These are phyloP conservation scores for Fusarium brachygibbosum DNA, from an alignment of 2,329 filamentous ascomycete species.

Conservation along the genomic window DNA sequence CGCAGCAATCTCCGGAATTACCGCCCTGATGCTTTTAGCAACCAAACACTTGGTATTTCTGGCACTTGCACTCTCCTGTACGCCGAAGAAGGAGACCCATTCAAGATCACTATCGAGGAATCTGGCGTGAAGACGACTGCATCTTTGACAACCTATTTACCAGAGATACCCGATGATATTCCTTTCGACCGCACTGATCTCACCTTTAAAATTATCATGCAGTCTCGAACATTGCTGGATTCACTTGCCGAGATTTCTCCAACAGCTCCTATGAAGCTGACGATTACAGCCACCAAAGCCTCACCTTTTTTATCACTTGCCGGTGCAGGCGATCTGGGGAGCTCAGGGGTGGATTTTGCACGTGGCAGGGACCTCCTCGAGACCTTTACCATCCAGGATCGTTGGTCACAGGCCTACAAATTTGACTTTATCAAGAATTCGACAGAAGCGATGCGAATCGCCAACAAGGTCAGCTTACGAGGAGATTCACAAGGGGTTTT, in stretches of 20 bases:
- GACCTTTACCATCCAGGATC: conserved; percentile 74
- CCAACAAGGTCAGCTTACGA: conserved; percentile 91
- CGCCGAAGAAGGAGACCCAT: conserved; percentile 77
- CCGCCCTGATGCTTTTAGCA: conserved; percentile 81
- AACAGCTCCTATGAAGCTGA: conserved; percentile 79
- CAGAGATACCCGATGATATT: conserved; percentile 81
- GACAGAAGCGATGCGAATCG: conserved; percentile 90
- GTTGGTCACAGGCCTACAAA: conserved; percentile 81
- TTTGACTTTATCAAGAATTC: conserved; percentile 90
- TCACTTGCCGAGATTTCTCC: conserved; percentile 77
- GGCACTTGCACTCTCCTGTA: conserved; percentile 91
- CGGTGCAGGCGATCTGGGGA: conserved; percentile 68
- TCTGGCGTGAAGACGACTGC: conserved; percentile 89
- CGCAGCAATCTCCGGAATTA: conserved; percentile 73
- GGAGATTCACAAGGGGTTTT: conserved; percentile 91
- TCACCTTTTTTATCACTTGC: conserved; percentile 82
- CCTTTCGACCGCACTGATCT: conserved; percentile 87
- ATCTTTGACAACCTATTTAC: conserved; percentile 88
- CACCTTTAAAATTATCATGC: conserved; percentile 95
- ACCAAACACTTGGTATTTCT: conserved; percentile 83
- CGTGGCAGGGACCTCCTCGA: conserved; percentile 77
- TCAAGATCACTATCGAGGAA: conserved; percentile 89
- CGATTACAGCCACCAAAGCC: conserved; percentile 72
- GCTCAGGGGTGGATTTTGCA: conserved; percentile 76
- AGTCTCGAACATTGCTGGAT: conserved; percentile 78